Conservation (phyloP, 1,139 yeast species). For the Meyerozyma guilliermondii region DNA sequence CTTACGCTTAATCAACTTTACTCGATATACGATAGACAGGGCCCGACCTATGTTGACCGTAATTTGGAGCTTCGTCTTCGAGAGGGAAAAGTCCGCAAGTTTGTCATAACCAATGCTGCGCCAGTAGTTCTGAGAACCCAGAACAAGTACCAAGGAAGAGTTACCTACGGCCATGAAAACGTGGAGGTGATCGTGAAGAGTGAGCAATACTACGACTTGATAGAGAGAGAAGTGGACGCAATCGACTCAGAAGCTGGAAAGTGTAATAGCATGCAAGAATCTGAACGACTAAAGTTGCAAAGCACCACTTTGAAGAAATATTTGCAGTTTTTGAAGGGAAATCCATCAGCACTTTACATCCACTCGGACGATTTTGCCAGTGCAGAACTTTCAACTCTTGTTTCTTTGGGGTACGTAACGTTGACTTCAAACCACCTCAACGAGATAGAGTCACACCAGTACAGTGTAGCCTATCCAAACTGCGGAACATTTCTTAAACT, state of each 20-base stretch:
- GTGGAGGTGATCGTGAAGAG: constrained; percentile 34
- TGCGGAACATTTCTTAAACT: constrained; percentile 53
- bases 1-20: constrained; percentile 38
- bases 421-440: constrained; percentile 46
- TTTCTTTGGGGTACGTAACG: constrained; percentile 52
- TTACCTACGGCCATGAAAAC: constrained; percentile 43
- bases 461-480: constrained; percentile 55
- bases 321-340: constrained; percentile 15
- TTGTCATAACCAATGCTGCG: constrained; percentile 41
- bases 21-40: constrained; percentile 34
- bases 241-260: constrained; percentile 4
- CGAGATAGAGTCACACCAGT: constrained; percentile 40
- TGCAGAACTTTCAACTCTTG: constrained; percentile 29
- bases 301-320: constrained; percentile 19
- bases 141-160: constrained; percentile 29
- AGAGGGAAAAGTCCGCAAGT: constrained; percentile 30
- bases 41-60: constrained; percentile 42
- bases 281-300: constrained; percentile 6
- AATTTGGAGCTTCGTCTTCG: constrained; percentile 31
- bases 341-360: constrained; percentile 31
- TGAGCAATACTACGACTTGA: constrained; percentile 17
- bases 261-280: constrained; percentile 3
- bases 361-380: constrained; percentile 19
- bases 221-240: constrained; percentile 10
- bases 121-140: constrained; percentile 40